phyloP scores from a whole-genome alignment of 2,329 filamentous ascomycete species.

The Hymenotorrendiella dingleyae region DNA sequence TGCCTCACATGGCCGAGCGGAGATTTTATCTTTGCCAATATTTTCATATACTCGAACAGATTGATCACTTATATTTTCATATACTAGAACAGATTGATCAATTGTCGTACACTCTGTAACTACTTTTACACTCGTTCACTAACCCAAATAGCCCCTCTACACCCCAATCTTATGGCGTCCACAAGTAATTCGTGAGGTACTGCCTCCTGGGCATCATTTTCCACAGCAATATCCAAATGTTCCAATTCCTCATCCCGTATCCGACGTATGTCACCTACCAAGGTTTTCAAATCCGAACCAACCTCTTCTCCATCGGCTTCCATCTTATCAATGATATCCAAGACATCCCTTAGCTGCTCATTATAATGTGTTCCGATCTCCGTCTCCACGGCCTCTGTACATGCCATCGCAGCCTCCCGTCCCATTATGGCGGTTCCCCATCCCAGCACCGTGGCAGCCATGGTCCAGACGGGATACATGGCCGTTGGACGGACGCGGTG shows the following conservation, averaged over 20 bases:
- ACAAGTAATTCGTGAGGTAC: conserved; percentile 86
- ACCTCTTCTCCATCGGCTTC: conserved; percentile 73
- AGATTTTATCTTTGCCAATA: too few relatives aligned
- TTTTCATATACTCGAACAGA: too few relatives aligned
- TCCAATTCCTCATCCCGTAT: conserved; percentile 96
- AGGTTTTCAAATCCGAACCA: conserved; percentile 66
- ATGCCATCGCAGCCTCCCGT: conserved; percentile 94
- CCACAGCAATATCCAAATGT: conserved; percentile 90
- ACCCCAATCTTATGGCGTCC: conserved; percentile 82
- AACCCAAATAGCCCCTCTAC: conserved; percentile 87
- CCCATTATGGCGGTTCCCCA: conserved; percentile 88
- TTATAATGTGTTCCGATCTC: conserved; percentile 98
- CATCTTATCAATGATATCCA: conserved; percentile 76
- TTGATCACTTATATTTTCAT: too few relatives aligned
- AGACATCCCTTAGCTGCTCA: conserved; percentile 72
- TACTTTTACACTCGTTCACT: too few relatives aligned
- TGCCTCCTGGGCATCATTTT: conserved; percentile 87
- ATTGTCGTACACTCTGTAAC: too few relatives aligned
- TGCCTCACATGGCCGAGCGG: too few relatives aligned
- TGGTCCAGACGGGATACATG: conserved; percentile 85
- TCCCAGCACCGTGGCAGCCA: conserved; percentile 72
- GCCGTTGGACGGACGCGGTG: conserved; percentile 90
- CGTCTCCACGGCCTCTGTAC: conserved; percentile 96
- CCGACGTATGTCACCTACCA: conserved; percentile 68
- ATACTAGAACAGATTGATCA: too few relatives aligned